Base-by-base conservation (phyloP, 2,329 filamentous ascomycete species). In the Aspergillus novoparasiticus region DNA sequence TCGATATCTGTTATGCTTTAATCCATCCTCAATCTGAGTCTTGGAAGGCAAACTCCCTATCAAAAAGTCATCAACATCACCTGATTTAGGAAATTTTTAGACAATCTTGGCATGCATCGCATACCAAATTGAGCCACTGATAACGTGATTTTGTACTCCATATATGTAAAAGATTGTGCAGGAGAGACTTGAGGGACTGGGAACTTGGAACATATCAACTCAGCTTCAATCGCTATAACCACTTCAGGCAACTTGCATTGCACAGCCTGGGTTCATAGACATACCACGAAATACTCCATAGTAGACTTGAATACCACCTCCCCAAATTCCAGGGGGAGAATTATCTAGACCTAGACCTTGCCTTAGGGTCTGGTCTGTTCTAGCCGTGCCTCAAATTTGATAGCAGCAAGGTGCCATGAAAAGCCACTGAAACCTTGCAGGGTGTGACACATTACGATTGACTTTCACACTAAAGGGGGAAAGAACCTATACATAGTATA, bases 371-470 rank as follows among this genome's bases (percentile, higher is more conserved):
- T 51, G 19, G 48, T 28, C 21, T 51, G 48, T 51, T 51, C 48
- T 51, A 32, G 48, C 28, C 48, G 9, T 51, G 26, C 46, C 46
- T 50, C 23, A 36, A 32, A 21, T 53, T 19, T 53, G 50, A 36
- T 23, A 21, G n/a, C 51, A 54, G 51, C 30, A 54, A 54, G 51
- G 51, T 54, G 28, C n/a, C 51, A 54, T 36, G 51, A 12, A 36
- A 54, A 55, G 51, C 51, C n/a, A 55, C 51, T 12, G 16, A 55
- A 39, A 55, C 51, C 51, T 55, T 55, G 51, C 51, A 55, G 51
- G 32, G 21, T 28, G 34, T 55, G 51, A 55, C 32, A 39, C 14
- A 36, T 30, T 23, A 51, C n/a, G 21, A 55, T 55, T 55, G n/a
- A 39, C 32, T 34, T 51, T 51, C 48, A 12, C 16, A 34, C 28